Evolutionary conservation across 2,329 filamentous ascomycete species (phyloP).

Genomic region (Coleophoma eucalyptorum): DNA sequence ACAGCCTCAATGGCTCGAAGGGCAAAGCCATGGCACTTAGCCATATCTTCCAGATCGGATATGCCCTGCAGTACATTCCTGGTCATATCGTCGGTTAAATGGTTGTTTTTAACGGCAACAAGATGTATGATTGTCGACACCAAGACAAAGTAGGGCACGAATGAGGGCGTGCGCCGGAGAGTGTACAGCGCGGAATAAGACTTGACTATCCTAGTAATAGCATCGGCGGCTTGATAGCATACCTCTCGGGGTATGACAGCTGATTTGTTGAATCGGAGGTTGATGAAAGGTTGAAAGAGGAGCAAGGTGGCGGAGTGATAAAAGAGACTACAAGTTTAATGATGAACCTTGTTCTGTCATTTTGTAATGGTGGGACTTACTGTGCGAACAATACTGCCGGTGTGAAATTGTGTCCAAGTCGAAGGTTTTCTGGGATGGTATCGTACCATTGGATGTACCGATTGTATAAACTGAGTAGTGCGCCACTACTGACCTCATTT

Average conservation of each 20-base stretch:
- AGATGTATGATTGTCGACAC: conserved; percentile 21
- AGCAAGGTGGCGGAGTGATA: conserved; percentile 66
- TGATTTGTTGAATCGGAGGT: conserved; percentile 19
- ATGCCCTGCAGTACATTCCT: conserved; percentile 47
- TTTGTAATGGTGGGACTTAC: conserved; percentile 44
- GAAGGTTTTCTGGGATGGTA: conserved; percentile 58
- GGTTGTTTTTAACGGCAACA: conserved; percentile 18
- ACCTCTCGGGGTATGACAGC: conserved; percentile 23
- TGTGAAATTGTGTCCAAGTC: conserved; percentile 65
- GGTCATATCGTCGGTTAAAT: conserved; percentile 25
- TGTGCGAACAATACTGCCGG: conserved; percentile 71
- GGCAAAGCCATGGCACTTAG: conserved; percentile 32
- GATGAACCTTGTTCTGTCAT: not conserved
- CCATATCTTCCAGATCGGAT: conserved; percentile 57
- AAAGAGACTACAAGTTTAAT: conserved; percentile 50
- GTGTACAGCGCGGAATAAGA: conserved; percentile 28
- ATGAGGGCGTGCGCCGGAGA: conserved; percentile 25
- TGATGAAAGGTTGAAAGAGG: conserved; percentile 64
- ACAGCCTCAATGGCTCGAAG: conserved; percentile 37
- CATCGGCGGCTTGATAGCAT: conserved; percentile 27
- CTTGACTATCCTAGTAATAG: conserved; percentile 28
- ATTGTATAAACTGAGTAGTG: conserved; percentile 60
- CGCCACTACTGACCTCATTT: conserved; percentile 58
- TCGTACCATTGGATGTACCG: conserved; percentile 74
- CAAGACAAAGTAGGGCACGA: conserved; percentile 27